These are phyloP conservation scores for Serpula lacrymans DNA, from an alignment of 768 basidiomycete genomes.

Conservation along the genomic window DNA sequence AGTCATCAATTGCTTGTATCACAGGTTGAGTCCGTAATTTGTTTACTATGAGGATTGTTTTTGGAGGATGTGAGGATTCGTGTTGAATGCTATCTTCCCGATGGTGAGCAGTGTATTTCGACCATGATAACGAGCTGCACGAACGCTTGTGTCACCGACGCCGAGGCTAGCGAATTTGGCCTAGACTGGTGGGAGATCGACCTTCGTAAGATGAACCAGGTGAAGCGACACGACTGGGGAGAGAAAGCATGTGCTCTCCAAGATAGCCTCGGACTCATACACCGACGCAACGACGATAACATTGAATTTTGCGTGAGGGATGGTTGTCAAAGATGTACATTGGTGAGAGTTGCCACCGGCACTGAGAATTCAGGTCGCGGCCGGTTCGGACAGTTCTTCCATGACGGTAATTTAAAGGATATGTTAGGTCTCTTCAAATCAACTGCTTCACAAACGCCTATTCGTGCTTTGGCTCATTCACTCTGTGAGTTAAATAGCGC, in stretches of 20 bases:
- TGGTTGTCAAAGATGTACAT: constrained; percentile 1
- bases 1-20: constrained; percentile 69
- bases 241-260: constrained; percentile 3
- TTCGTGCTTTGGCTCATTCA: too few relatives aligned
- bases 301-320: background rate
- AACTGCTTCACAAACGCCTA: too few relatives aligned
- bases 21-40: constrained; percentile 78
- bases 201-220: background rate
- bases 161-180: constrained; percentile 11
- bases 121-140: background rate
- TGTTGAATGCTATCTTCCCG: constrained; percentile 20
- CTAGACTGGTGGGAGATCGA: constrained; percentile 7
- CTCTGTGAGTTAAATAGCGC: too few relatives aligned
- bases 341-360: too few relatives aligned
- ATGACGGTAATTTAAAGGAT: too few relatives aligned
- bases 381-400: too few relatives aligned
- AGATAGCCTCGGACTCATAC: background rate
- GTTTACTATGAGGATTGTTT: constrained; percentile 73
- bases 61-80: constrained; percentile 38
- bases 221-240: background rate
- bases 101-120: constrained; percentile 18
- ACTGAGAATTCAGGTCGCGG: too few relatives aligned
- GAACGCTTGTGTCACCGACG: constrained; percentile 5
- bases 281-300: background rate
- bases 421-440: too few relatives aligned